Conservation (phyloP, 2,329 filamentous ascomycete genomes). For the Bimuria novae-zelandiae region DNA sequence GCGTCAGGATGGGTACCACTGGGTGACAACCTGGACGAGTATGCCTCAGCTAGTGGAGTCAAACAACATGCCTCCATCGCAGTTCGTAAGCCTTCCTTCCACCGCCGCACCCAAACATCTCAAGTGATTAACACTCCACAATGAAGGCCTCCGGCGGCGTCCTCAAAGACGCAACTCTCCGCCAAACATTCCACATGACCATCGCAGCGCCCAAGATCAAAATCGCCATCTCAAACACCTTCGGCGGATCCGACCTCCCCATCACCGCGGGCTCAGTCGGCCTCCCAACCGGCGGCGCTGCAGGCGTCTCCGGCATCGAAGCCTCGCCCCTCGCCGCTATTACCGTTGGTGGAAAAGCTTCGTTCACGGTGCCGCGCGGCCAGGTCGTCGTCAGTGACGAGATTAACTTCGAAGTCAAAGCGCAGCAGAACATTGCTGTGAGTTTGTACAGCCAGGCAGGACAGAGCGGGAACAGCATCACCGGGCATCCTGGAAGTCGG, state of each 20-base stretch:
- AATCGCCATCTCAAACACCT: conserved; percentile 66
- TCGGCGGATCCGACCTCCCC: conserved; percentile 61
- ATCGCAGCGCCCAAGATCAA: conserved; percentile 60
- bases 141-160: conserved; percentile 40
- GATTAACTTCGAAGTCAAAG: conserved; percentile 53
- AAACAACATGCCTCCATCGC: conserved; percentile 61
- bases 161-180: conserved; percentile 64
- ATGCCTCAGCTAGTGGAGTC: conserved; percentile 68
- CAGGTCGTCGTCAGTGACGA: conserved; percentile 64
- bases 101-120: no score
- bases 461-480: conserved; percentile 60
- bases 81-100: conserved; percentile 56
- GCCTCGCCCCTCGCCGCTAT: conserved; percentile 55
- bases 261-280: conserved; percentile 62
- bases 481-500: conserved; percentile 67
- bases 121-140: background rate
- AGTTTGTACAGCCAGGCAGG: conserved; percentile 61
- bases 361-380: conserved; percentile 58
- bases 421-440: conserved; percentile 59
- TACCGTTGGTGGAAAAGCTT: conserved; percentile 60
- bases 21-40: conserved; percentile 64
- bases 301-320: conserved; percentile 58
- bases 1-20: conserved; percentile 47
- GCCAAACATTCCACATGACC: conserved; percentile 66
- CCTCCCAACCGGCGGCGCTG: conserved; percentile 56